Base-by-base conservation (phyloP, 2,329 filamentous ascomycete species). In the Diaporthe sp. region DNA sequence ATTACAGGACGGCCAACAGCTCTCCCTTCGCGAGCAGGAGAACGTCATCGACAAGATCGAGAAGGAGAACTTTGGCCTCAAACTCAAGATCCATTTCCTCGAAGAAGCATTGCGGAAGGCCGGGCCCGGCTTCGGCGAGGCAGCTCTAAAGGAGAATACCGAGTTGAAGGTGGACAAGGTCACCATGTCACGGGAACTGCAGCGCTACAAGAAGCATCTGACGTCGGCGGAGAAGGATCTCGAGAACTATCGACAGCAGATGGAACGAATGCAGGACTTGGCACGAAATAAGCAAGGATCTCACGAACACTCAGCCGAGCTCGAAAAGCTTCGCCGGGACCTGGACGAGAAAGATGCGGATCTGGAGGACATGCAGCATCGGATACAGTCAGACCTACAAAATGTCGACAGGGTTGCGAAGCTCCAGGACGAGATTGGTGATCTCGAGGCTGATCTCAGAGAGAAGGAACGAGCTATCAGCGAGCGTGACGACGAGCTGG, bases 31-130 rank as follows among this genome's bases (percentile, higher is more conserved):
- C 77, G 97, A 99, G 82, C 97, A 99, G 84, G 97, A 98, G 85
- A 95, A 95, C 79, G 94, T 97, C 79, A 96, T 99, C 80, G 95
- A 98, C 85, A 94, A 94, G 82, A 96, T 99, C 80, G 95, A 98
- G 82, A 99, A 99, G 87, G 97, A 98, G 82, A 99, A 99, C 82
- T 99, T 98, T 82, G 95, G 95, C 34, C 88, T 99, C 72, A 98
- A 98, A 85, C 90, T 98, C 80, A 98, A 98, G 84, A 98, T 98
- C 72, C 95, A 98, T 84, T 99, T 98, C 83, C 89, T 99, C 74
- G 95, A 99, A 83, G 95, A 98, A 80, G 94, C 95, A 20, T 86
- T 99, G 68, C 91, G 93, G 72, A 98, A 97, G 83, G 92, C 94
- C 73, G 96, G 96, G 0, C 95, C 95, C 10, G 95, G 96, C 73